phyloP scores from a whole-genome alignment of 73 alveolate genomes.

The Tetrahymena malaccensis region DNA sequence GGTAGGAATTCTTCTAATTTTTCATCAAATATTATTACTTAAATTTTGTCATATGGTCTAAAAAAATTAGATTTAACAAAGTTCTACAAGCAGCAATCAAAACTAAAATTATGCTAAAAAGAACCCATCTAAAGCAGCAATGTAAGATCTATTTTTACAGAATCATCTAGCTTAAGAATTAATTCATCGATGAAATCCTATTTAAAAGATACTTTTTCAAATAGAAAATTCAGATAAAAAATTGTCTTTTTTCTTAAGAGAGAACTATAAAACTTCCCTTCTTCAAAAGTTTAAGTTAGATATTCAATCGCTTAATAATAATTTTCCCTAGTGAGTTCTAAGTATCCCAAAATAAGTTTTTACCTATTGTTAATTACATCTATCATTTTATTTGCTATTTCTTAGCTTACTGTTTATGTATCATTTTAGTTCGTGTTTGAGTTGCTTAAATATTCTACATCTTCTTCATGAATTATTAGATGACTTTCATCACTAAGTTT shows the following conservation, averaged over 20 bases:
- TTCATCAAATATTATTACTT: background rate
- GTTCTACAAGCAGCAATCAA: background rate
- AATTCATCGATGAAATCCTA: background rate
- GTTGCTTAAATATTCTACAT: background rate
- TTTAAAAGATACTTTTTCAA: background rate
- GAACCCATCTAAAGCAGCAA: background rate
- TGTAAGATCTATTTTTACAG: background rate
- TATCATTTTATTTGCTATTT: too few relatives aligned
- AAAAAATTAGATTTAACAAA: too few relatives aligned
- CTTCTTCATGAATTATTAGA: background rate
- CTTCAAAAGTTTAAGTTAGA: background rate
- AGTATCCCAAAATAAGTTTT: background rate
- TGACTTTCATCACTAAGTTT: background rate
- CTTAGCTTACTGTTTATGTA: background rate
- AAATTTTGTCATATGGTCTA: background rate
- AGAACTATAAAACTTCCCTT: background rate
- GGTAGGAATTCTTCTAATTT: background rate
- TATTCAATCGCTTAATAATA: background rate
- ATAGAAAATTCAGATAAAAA: background rate
- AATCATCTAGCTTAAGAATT: background rate
- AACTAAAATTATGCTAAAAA: too few relatives aligned
- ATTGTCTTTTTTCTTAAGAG: background rate
- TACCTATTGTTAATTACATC: background rate
- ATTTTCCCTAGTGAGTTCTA: background rate
- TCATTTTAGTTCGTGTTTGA: background rate